Conservation (phyloP, 305 asterid species). For the Coffea humblotiana region DNA sequence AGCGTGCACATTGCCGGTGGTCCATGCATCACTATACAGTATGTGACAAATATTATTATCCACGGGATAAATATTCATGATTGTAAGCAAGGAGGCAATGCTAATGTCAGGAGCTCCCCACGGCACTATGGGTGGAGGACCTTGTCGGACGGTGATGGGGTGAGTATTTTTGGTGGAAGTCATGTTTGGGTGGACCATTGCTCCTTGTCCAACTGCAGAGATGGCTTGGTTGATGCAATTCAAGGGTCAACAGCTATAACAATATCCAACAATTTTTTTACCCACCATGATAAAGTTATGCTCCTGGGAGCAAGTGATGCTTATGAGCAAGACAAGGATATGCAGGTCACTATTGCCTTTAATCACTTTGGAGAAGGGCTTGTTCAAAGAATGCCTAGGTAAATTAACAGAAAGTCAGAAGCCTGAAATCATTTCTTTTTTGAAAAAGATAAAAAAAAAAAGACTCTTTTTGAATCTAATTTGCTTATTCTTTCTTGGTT, state of each 20-base stretch:
- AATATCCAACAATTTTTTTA: constrained; percentile 63
- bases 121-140: constrained; percentile 67
- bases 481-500: background rate
- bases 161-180: constrained; percentile 63
- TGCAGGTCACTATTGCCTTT: constrained; percentile 78
- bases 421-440: too few species aligned
- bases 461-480: background rate
- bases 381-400: constrained; percentile 88
- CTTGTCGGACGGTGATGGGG: constrained; percentile 76
- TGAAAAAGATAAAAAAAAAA: too few species aligned
- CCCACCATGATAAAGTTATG: constrained; percentile 82
- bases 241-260: constrained; percentile 70
- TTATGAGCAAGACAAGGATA: constrained; percentile 50
- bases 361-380: constrained; percentile 83
- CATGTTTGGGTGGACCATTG: constrained; percentile 82
- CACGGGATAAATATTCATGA: constrained; percentile 74
- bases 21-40: constrained; percentile 71
- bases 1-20: constrained; percentile 74
- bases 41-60: constrained; percentile 60
- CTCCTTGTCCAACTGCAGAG: constrained; percentile 57
- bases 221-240: constrained; percentile 70
- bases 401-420: background rate
- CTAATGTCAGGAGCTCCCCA: constrained; percentile 63
- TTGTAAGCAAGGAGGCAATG: constrained; percentile 70
- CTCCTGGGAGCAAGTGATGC: constrained; percentile 66